Conservation (phyloP, 2,329 filamentous ascomycete genomes). For the Fusarium sp. region DNA sequence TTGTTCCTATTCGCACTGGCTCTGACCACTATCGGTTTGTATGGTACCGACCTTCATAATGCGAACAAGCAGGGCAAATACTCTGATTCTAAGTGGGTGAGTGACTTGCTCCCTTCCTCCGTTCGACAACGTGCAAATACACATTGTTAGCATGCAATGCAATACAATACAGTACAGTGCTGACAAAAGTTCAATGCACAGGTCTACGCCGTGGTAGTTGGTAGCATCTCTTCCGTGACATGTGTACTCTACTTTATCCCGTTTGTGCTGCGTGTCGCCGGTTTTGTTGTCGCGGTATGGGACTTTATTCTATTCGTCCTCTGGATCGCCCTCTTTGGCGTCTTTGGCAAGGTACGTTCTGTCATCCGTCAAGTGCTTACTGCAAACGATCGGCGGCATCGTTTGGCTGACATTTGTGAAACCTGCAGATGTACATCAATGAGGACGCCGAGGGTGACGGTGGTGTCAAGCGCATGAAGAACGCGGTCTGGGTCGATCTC, state of each 20-base stretch:
- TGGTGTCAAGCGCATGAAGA: conserved; percentile 79
- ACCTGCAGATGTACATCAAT: conserved; percentile 71
- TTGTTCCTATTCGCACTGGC: conserved; percentile 80
- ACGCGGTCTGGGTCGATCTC: conserved; percentile 85
- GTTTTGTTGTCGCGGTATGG: conserved; percentile 67
- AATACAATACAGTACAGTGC: not conserved
- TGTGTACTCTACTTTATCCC: conserved; percentile 72
- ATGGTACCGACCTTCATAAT: conserved; percentile 71
- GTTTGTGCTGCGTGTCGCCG: conserved; percentile 61
- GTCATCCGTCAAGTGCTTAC: not conserved
- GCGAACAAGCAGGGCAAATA: conserved; percentile 59
- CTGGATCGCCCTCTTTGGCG: conserved; percentile 82
- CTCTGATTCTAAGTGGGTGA: conserved; percentile 74
- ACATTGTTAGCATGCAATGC: not conserved
- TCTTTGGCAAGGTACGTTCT: conserved; percentile 72
- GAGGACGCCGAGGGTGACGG: conserved; percentile 69
- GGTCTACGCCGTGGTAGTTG: conserved; percentile 78
- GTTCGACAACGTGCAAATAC: not conserved
- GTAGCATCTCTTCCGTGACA: conserved; percentile 70
- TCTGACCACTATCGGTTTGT: conserved; percentile 80
- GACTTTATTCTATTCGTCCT: conserved; percentile 77
- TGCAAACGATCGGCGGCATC: not conserved
- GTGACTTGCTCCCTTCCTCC: conserved; percentile 26
- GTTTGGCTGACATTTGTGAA: conserved; percentile 21
- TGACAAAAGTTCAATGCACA: conserved; percentile 41